Base-by-base conservation (phyloP, 2,329 filamentous ascomycete genomes). In the Geosmithia morbida region DNA sequence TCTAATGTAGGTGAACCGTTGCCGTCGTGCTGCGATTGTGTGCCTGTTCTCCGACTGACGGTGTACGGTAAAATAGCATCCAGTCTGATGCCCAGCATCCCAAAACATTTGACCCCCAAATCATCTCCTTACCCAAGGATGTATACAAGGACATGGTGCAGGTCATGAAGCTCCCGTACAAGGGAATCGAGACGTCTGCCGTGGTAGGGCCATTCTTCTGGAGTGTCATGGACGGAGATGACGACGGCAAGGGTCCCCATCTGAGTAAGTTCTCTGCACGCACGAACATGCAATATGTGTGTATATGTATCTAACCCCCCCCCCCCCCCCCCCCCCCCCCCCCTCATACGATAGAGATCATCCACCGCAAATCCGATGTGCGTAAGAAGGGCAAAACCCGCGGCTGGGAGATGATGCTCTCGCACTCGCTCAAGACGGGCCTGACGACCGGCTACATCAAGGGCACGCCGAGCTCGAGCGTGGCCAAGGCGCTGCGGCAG, bases 311-410 rank as follows among this genome's bases (percentile, higher is more conserved):
- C n/a, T n/a, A n/a, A n/a, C n/a, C n/a, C n/a, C n/a, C n/a, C n/a
- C n/a, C n/a, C n/a, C n/a, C n/a, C n/a, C n/a, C n/a, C n/a, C n/a
- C n/a, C n/a, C n/a, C n/a, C n/a, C n/a, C n/a, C n/a, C n/a, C n/a
- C n/a, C n/a, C n/a, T n/a, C n/a, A n/a, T n/a, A n/a, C n/a, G n/a
- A n/a, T n/a, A 75, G 72, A 81, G 55, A 74, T 81, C 53, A 69
- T 81, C 50, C 78, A 77, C 56, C 73, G 78, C 53, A 81, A 81
- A 60, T 79, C 74, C n/a, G 77, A 81, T 55, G 77, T 81, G 33
- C 73, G 75, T 46, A 81, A 81, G 57, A 79, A 76, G 62, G 77
- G 75, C 51, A 69, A 68, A 55, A 81, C 77, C 16, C 72, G 78
- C 48, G 78, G 78, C 43, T 81, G 76, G 75, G 78, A 81, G 61